Percentiles rank a stretch among this genome's conserved stretches.
phyloP scores from a whole-genome alignment of 768 basidiomycete species.

The Lentinus tigrinus region DNA sequence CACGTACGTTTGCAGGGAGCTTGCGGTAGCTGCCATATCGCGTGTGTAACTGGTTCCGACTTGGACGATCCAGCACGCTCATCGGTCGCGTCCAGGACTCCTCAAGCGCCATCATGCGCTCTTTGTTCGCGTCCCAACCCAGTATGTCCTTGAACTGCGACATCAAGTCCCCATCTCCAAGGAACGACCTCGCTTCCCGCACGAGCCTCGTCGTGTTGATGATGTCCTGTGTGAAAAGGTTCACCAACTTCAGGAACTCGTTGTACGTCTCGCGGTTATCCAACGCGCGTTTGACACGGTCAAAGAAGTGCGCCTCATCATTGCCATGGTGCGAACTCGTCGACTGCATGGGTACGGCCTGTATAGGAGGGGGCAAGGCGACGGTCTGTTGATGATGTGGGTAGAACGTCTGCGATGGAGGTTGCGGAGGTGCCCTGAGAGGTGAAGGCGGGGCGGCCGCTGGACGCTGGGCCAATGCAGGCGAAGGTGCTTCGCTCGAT shows the following conservation, averaged over 20 bases:
- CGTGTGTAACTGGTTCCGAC: constrained; percentile 63
- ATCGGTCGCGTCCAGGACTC: constrained; percentile 31
- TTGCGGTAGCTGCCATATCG: constrained; percentile 89
- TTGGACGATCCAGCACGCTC: constrained; percentile 39
- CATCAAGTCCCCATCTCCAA: constrained; percentile 74
- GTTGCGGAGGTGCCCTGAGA: constrained; percentile 20
- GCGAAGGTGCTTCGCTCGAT: constrained; percentile 26
- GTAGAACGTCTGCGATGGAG: constrained; percentile 11
- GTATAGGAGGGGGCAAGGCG: constrained; percentile 13
- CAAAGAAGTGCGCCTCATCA: constrained; percentile 87
- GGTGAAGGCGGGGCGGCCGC: constrained; percentile 29
- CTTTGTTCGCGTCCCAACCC: constrained; percentile 79
- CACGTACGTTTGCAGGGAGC: constrained; percentile 73
- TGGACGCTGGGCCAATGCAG: constrained; percentile 27
- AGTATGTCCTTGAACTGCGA: constrained; percentile 82
- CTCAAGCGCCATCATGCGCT: constrained; percentile 27
- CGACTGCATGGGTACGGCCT: constrained; percentile 10
- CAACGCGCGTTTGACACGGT: constrained; percentile 75
- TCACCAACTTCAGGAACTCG: constrained; percentile 93
- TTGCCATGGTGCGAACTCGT: constrained; percentile 20
- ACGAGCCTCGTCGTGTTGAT: constrained; percentile 86
- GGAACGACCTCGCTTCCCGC: constrained; percentile 74
- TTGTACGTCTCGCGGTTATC: constrained; percentile 80
- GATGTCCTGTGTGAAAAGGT: constrained; percentile 91
- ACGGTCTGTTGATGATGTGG: constrained; percentile 15